phyloP scores from a whole-genome alignment of 1,284 basidiomycete genomes.

The Filobasidium uniguttulatum region DNA sequence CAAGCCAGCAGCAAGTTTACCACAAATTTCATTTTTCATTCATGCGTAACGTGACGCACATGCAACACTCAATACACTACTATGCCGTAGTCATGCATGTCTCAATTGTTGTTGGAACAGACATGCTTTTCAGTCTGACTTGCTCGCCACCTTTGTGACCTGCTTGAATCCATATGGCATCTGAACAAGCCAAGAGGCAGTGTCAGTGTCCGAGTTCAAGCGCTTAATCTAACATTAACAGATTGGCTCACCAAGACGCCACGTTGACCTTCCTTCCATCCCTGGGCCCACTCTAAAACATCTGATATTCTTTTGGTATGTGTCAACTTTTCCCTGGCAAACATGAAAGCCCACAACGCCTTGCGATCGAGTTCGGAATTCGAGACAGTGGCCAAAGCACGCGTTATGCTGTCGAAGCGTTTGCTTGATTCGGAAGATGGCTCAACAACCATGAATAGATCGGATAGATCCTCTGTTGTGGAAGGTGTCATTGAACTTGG shows the following conservation, averaged over 20 bases:
- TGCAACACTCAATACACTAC: too few relatives aligned
- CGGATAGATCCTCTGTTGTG: slow-evolving; percentile 11
- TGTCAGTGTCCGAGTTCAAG: background rate
- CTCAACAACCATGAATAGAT: slow-evolving; percentile 15
- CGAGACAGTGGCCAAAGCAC: slow-evolving; percentile 3
- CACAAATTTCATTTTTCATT: too few relatives aligned
- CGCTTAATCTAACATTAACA: background rate
- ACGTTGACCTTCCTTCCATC: background rate
- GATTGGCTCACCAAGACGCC: background rate
- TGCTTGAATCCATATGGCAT: background rate
- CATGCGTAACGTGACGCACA: too few relatives aligned
- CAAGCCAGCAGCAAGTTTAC: too few relatives aligned
- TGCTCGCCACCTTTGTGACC: background rate
- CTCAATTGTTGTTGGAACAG: too few relatives aligned
- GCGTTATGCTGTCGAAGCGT: background rate
- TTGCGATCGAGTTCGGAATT: slow-evolving; percentile 14
- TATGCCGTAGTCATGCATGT: too few relatives aligned
- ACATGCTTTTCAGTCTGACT: too few relatives aligned
- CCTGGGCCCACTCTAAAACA: background rate
- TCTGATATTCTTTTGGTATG: background rate
- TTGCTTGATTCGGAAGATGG: background rate
- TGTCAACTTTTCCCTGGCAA: slow-evolving; percentile 17
- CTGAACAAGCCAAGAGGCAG: background rate
- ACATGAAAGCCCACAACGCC: slow-evolving; percentile 21
- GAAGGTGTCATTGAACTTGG: slow-evolving; percentile 1